A percentile compares a stretch with the other conserved stretches of the same genome.
Evolutionary conservation across 2,329 filamentous ascomycete genomes (phyloP).

Genomic region (Berkeleyomyces rouxiae): DNA sequence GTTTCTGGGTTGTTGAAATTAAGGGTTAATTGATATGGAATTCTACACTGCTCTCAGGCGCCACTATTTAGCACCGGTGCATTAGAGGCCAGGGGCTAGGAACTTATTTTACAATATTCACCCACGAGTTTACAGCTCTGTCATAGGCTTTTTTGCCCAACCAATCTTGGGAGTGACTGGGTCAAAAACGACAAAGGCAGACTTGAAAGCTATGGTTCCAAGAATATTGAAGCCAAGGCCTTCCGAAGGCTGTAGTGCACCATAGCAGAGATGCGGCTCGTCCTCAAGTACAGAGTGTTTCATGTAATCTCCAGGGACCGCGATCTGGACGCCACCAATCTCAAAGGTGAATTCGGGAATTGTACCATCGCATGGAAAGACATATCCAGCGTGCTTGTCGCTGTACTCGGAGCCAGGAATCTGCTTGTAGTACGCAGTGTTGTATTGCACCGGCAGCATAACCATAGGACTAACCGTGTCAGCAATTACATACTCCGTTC

Average conservation of each 20-base stretch:
- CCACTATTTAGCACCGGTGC: too few relatives aligned
- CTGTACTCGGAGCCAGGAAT: conserved; percentile 28
- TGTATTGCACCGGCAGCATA: conserved; percentile 37
- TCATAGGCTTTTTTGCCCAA: neutral
- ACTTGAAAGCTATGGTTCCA: conserved; percentile 46
- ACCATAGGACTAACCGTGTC: conserved; percentile 49
- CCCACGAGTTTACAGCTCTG: conserved; percentile 16
- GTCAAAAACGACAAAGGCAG: conserved; percentile 42
- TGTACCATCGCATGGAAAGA: conserved; percentile 28
- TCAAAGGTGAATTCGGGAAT: conserved; percentile 34
- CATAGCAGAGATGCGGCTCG: conserved; percentile 42
- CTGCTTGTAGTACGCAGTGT: conserved; percentile 31
- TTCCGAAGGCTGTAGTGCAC: conserved; percentile 39
- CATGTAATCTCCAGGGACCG: conserved; percentile 34
- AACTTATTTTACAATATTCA: too few relatives aligned
- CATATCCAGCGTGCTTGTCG: conserved; percentile 26
- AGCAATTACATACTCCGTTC: conserved; percentile 22
- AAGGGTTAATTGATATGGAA: too few relatives aligned
- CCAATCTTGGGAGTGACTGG: conserved; percentile 26
- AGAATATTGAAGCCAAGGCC: conserved; percentile 41
- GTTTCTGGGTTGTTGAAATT: too few relatives aligned
- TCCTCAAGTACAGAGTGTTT: conserved; percentile 31
- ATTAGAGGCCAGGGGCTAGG: too few relatives aligned
- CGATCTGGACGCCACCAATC: conserved; percentile 42
- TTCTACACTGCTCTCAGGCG: too few relatives aligned